These are phyloP conservation scores for Wickerhamia fluorescens DNA, from an alignment of 805 yeast species.

Conservation along the genomic window DNA sequence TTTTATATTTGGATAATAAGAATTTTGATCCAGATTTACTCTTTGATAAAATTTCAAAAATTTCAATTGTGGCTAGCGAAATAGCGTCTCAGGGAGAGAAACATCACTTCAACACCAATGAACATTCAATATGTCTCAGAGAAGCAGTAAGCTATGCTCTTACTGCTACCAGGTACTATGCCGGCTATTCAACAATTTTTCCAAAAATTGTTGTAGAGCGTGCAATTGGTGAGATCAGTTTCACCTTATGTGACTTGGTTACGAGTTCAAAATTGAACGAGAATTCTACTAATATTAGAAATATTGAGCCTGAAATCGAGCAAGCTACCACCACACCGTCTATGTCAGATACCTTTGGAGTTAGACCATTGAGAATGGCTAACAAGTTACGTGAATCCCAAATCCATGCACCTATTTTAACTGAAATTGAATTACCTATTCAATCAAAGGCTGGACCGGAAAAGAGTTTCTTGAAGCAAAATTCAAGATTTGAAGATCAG, in stretches of 20 bases:
- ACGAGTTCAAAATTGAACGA: slow-evolving; percentile 42
- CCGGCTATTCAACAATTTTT: slow-evolving; percentile 53
- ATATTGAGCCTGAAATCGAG: slow-evolving; percentile 1
- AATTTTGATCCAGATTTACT: slow-evolving; percentile 29
- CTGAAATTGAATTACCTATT: no score
- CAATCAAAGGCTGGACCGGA: no score
- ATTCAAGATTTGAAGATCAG: no score
- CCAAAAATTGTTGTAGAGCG: slow-evolving; percentile 70
- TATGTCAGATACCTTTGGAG: slow-evolving; percentile 29
- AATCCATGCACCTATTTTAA: no score
- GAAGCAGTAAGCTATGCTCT: slow-evolving; percentile 69
- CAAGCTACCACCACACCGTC: background rate
- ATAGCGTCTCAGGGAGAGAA: slow-evolving; percentile 28
- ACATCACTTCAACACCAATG: slow-evolving; percentile 18
- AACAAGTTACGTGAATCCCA: slow-evolving; percentile 36
- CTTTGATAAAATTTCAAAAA: slow-evolving; percentile 45
- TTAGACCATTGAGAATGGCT: slow-evolving; percentile 64
- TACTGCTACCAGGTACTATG: slow-evolving; percentile 69
- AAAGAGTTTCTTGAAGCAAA: no score
- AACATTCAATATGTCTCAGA: slow-evolving; percentile 44
- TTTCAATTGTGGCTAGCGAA: slow-evolving; percentile 41
- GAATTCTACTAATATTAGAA: slow-evolving; percentile 6
- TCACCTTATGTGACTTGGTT: slow-evolving; percentile 55
- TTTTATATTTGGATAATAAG: slow-evolving; percentile 23
- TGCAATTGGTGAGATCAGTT: slow-evolving; percentile 67